Base-by-base conservation (phyloP, 352 stramenopile genomes). In the Pythium rishiriense region DNA sequence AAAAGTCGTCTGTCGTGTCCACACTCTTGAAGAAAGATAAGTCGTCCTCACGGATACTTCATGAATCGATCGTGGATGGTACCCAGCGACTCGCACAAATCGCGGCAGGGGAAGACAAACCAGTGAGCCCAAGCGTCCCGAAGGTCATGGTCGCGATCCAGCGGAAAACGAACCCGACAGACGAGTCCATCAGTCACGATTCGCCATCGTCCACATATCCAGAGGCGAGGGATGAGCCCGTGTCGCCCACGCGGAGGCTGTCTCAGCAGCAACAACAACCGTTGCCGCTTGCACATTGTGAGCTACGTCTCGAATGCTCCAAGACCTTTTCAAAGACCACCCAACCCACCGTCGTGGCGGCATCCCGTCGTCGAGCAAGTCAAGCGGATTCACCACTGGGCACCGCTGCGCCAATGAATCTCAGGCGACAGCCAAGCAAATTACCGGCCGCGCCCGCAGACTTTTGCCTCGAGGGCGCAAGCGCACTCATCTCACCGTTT, bases 71-170 rank as follows among this genome's bases (percentile, higher is more conserved):
- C 1, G 31, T 8, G 26, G 41, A 24, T 8, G 15, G 5, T n/a
- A 26, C 4, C 22, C 12, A 4, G 28, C 48, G 48, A 25, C 3
- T 42, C 31, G 17, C 11, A 5, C 31, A 26, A 29, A 1, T 29
- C 11, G 8, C 28, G 25, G 14, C 3, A 0, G 1, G 25, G 11
- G 48, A 51, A 17, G 47, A 54, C 4, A n/a, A 48, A 17, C 10
- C 31, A 15, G 21, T 24, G 39, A 66, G 41, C 25, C 64, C 47
- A 4, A 65, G 29, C 12, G 24, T 67, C 1, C 64, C 64, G 1
- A 66, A 55, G 52, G 39, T 71, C 29, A 41, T 48, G 31, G 65
- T 72, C 15, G 56, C 58, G 19, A 64, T 72, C 43, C 65, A 72
- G 41, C 46, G 48, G 12, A 72, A 62, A 41, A 5, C 19, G 10